Evolutionary conservation across 345 rosid genomes (phyloP).

Genomic region (Streptanthus diversifolius): DNA sequence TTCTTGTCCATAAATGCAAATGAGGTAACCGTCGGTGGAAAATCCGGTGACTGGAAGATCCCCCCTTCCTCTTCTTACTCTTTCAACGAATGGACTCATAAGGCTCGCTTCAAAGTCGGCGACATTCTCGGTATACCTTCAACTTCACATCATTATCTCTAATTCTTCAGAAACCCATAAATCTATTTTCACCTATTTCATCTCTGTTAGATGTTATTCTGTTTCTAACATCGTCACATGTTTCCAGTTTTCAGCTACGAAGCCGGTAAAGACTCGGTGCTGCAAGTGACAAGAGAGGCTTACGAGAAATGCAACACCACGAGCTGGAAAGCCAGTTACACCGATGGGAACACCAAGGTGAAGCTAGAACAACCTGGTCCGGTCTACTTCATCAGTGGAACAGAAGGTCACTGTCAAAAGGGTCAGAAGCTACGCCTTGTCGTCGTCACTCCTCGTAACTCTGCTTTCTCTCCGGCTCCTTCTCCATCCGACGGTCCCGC

Average conservation of each 20-base stretch:
- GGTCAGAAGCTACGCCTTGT: slow-evolving; percentile 38
- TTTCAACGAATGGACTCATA: slow-evolving; percentile 66
- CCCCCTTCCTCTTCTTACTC: slow-evolving; percentile 57
- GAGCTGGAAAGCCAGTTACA: slow-evolving; percentile 27
- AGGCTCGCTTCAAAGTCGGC: slow-evolving; percentile 59
- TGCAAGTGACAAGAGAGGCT: slow-evolving; percentile 34
- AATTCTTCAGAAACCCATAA: neutral
- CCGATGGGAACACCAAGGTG: slow-evolving; percentile 34
- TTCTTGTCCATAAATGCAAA: slow-evolving; percentile 31
- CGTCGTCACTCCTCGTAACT: slow-evolving; percentile 20
- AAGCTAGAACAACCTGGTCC: slow-evolving; percentile 33
- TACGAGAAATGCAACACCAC: slow-evolving; percentile 37
- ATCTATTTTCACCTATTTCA: neutral
- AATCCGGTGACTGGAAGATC: slow-evolving; percentile 53
- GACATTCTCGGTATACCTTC: slow-evolving; percentile 51
- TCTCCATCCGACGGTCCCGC: slow-evolving; percentile 37
- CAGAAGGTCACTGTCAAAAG: slow-evolving; percentile 38
- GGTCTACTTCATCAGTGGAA: slow-evolving; percentile 39
- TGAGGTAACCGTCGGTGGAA: slow-evolving; percentile 56
- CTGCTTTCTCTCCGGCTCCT: slow-evolving; percentile 36
- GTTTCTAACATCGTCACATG: slow-evolving; percentile 9
- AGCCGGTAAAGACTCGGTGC: slow-evolving; percentile 49
- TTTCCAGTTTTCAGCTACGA: slow-evolving; percentile 63
- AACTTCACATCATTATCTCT: neutral
- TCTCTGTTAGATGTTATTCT: neutral